A percentile compares a stretch with the other conserved stretches of the same genome.
Evolutionary conservation across 2,329 filamentous ascomycete species (phyloP).

Genomic region (Balansia obtecta): DNA sequence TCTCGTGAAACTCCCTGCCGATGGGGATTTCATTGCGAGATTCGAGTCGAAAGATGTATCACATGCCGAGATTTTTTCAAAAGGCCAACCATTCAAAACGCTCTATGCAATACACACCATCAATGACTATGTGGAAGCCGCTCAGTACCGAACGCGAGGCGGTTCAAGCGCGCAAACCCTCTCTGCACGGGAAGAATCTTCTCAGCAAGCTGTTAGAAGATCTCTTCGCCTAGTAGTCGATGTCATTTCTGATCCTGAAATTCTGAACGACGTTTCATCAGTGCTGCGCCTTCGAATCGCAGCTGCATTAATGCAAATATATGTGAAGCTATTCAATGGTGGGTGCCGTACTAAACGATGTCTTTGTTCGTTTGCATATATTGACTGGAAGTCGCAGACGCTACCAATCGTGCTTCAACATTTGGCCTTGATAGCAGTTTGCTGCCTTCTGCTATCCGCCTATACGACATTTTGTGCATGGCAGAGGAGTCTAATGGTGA

Average conservation of each 20-base stretch:
- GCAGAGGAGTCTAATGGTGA: constrained; percentile 14
- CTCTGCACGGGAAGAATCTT: constrained; percentile 3
- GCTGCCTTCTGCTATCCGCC: constrained; percentile 6
- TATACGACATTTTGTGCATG: constrained; percentile 15
- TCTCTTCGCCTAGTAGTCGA: constrained; percentile 43
- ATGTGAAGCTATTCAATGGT: constrained; percentile 17
- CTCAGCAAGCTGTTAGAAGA: constrained; percentile 19
- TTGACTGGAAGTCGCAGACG: background rate
- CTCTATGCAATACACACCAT: constrained; percentile 62
- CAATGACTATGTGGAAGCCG: constrained; percentile 42
- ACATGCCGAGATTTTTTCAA: constrained; percentile 52
- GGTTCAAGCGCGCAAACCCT: constrained; percentile 4
- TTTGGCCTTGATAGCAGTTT: constrained; percentile 5
- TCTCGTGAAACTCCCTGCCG: constrained; percentile 55
- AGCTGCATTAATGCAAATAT: constrained; percentile 16
- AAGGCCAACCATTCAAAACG: constrained; percentile 57
- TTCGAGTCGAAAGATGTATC: constrained; percentile 42
- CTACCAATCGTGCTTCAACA: background rate
- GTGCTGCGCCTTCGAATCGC: constrained; percentile 16
- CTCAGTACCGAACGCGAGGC: constrained; percentile 23
- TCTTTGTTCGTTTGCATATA: background rate
- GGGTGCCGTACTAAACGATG: background rate
- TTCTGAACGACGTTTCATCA: constrained; percentile 27
- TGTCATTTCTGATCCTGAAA: constrained; percentile 45
- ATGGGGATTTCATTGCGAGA: constrained; percentile 46